Base-by-base conservation (phyloP, 805 yeast genomes). In the Metschnikowia hibisci region DNA sequence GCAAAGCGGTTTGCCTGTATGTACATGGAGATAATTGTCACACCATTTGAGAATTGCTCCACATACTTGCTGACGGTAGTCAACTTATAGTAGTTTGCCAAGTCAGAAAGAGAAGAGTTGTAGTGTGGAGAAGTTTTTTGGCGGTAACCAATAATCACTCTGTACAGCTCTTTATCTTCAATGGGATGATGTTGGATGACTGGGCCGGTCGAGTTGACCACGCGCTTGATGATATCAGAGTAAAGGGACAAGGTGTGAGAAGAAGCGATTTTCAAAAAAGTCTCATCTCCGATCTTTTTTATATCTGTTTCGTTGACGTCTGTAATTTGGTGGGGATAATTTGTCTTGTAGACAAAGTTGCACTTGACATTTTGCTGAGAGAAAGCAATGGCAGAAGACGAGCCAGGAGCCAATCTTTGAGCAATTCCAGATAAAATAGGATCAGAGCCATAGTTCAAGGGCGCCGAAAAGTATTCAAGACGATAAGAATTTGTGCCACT, bases 31-130 rank as follows among this genome's bases (percentile, higher is more conserved):
- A 89, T 79, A 41, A 91, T 77, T 18, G 96, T 83, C 50, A 83
- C 77, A 41, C 96, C 96, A 60, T 90, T 88, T 52, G 90, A 74
- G 62, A 91, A 93, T 62, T 90, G 93, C 65, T 91, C 99, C 45
- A 93, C 89, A 61, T 90, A 93, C 68, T 89, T 89, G 64, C 96
- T 80, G 39, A 93, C 81, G 46, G 90, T 81, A 35, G 80, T 77
- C 54, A 93, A 76, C 50, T 88, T 85, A 67, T 91, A 91, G 73
- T 88, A 93, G 62, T 84, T 84, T 56, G 90, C 90, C 62, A 91
- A 75, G 50, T 90, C 85, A 39, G 87, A 77, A 48, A 91, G 74
- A 15, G 97, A 95, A 28, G 95, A 81, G 64, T 83, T 87, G 71
- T 84, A 91, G 53, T 88, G 83, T 36, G 93, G 84, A 10, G 97